A percentile compares a stretch with the other conserved stretches of the same genome.
Evolutionary conservation across 169 alveolate species (phyloP).

Genomic region (Plasmodium ovale): DNA sequence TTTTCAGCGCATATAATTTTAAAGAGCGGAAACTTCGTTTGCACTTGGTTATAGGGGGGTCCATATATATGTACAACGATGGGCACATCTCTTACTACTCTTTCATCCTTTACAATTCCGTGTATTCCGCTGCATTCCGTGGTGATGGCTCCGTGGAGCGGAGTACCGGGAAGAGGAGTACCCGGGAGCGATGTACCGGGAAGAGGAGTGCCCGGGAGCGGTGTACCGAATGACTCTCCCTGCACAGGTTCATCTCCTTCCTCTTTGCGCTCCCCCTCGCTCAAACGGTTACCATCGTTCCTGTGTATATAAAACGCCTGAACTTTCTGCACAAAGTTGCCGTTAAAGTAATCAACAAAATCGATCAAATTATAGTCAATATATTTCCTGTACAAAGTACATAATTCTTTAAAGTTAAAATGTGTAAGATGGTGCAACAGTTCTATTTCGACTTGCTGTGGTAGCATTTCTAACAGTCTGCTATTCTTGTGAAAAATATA

Average conservation of each 20-base stretch:
- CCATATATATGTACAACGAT: conserved; percentile 74
- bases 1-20: conserved; percentile 7
- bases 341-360: conserved; percentile 42
- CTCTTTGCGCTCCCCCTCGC: not conserved
- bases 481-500: conserved; percentile 33
- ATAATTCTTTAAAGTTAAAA: conserved; percentile 39
- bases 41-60: conserved; percentile 72
- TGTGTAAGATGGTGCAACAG: conserved; percentile 26
- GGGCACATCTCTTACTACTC: conserved; percentile 38
- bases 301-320: not conserved
- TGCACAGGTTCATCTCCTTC: not conserved
- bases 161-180: too few species aligned
- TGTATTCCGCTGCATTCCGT: not conserved
- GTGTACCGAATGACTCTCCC: too few species aligned
- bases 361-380: conserved; percentile 50
- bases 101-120: conserved; percentile 31
- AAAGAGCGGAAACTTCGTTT: conserved; percentile 36
- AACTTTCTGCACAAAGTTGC: not conserved
- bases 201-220: too few species aligned
- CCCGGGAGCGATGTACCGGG: too few species aligned
- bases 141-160: too few species aligned
- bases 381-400: conserved; percentile 53
- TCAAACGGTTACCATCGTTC: not conserved
- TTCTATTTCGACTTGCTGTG: conserved; percentile 36
- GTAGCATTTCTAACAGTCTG: conserved; percentile 44